Evolutionary conservation across 208 protist genomes (phyloP).

Genomic region (Wallacemonas sp.): DNA sequence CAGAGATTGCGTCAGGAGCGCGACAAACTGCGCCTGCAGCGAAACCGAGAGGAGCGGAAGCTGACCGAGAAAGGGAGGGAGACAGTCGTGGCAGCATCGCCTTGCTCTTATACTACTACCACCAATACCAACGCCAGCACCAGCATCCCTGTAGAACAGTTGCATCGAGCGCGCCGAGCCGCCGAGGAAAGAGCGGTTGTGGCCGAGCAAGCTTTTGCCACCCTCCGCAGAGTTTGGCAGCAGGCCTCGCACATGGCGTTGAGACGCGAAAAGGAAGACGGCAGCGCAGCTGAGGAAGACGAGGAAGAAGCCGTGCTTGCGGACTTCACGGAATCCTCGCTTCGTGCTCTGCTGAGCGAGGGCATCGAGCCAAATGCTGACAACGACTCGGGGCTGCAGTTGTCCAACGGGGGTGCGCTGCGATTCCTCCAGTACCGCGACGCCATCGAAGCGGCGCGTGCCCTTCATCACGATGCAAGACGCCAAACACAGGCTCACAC

Average conservation of each 20-base stretch:
- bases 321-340: too few species aligned
- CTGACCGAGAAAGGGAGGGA: neutral
- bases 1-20: neutral
- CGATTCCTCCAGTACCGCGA: neutral
- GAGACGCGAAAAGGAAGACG: too few species aligned
- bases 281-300: too few species aligned
- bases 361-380: too few species aligned
- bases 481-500: neutral
- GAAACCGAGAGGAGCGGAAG: neutral
- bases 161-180: neutral
- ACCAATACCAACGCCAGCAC: neutral
- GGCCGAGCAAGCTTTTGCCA: conserved; percentile 20
- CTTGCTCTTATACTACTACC: neutral
- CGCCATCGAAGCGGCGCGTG: neutral
- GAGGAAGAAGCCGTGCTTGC: too few species aligned
- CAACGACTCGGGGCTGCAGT: neutral
- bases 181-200: conserved; percentile 19
- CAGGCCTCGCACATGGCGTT: too few species aligned
- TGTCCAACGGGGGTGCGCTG: conserved; percentile 4
- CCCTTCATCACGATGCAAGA: neutral
- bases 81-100: too few species aligned
- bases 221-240: conserved; percentile 10
- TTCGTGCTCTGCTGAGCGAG: conserved; percentile 1
- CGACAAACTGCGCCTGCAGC: neutral
- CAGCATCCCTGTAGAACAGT: neutral